Evolutionary conservation across 176 grass and related monocot genomes (phyloP).

Genomic region (Triticum urartu): DNA sequence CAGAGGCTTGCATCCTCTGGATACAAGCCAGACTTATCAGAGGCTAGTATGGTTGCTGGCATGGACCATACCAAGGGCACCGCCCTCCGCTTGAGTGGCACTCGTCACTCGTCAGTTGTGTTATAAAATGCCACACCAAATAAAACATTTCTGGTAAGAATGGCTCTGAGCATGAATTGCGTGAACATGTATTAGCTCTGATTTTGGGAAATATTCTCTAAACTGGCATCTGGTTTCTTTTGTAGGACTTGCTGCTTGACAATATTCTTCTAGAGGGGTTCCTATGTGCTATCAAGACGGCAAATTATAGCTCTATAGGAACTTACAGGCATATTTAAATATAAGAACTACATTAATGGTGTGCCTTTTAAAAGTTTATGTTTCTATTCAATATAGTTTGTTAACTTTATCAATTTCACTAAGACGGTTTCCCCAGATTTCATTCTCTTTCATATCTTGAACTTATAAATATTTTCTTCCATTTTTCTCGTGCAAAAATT

Average conservation of each 20-base stretch:
- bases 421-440: background rate
- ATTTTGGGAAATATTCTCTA: background rate
- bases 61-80: slow-evolving; percentile 38
- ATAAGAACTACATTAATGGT: too few species aligned
- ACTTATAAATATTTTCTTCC: background rate
- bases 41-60: slow-evolving; percentile 54
- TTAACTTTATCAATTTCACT: too few species aligned
- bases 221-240: background rate
- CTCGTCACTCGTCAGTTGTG: too few species aligned
- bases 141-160: too few species aligned
- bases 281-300: too few species aligned
- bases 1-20: slow-evolving; percentile 44
- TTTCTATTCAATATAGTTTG: too few species aligned
- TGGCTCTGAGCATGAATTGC: background rate
- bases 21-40: slow-evolving; percentile 66
- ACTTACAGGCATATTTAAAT: too few species aligned
- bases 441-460: background rate
- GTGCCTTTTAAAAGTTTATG: too few species aligned
- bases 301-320: too few species aligned
- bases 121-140: too few species aligned
- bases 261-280: background rate
- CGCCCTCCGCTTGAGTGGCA: slow-evolving; percentile 35
- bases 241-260: background rate
- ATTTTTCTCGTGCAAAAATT: background rate
- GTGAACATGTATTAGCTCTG: background rate